These are phyloP conservation scores for Talaromyces borbonicus DNA, from an alignment of 495 filamentous ascomycete species.

Conservation along the genomic window DNA sequence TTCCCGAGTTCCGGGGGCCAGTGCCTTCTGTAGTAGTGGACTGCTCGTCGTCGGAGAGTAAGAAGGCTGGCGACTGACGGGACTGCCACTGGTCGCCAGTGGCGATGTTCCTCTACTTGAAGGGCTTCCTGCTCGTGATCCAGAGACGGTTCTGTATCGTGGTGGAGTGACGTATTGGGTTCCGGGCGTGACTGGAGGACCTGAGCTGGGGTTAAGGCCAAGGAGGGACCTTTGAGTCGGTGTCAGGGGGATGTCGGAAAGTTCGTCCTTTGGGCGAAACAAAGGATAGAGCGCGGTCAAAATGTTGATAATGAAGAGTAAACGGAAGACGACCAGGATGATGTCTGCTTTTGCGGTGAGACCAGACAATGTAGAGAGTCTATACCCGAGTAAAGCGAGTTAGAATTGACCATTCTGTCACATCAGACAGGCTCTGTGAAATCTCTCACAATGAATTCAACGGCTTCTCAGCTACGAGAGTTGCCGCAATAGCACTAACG, in stretches of 20 bases:
- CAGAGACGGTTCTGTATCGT: conserved; percentile 63
- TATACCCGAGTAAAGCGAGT: conserved; percentile 1
- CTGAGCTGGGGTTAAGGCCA: conserved; percentile 61
- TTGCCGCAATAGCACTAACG: conserved; percentile 39
- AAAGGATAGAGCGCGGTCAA: conserved; percentile 56
- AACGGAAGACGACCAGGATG: conserved; percentile 39
- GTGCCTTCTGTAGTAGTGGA: conserved; percentile 60
- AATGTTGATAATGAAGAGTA: conserved; percentile 58
- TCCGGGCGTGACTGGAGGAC: conserved; percentile 53
- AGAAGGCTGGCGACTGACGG: conserved; percentile 31
- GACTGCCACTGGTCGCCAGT: conserved; percentile 32
- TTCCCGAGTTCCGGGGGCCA: conserved; percentile 40
- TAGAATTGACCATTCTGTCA: not conserved
- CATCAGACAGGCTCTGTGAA: not conserved
- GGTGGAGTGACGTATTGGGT: conserved; percentile 74
- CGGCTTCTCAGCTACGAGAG: conserved; percentile 28
- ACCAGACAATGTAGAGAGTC: conserved; percentile 16
- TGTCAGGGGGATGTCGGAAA: conserved; percentile 84
- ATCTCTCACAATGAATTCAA: conserved; percentile 28
- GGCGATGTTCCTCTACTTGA: conserved; percentile 45
- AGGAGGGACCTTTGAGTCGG: conserved; percentile 78
- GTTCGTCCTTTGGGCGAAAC: conserved; percentile 57
- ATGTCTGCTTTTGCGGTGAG: conserved; percentile 25
- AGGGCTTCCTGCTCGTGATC: conserved; percentile 45
- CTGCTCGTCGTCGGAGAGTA: conserved; percentile 46